A percentile compares a stretch with the other conserved stretches of the same genome.
phyloP scores from a whole-genome alignment of 2,329 filamentous ascomycete species.

The Apiospora marii region DNA sequence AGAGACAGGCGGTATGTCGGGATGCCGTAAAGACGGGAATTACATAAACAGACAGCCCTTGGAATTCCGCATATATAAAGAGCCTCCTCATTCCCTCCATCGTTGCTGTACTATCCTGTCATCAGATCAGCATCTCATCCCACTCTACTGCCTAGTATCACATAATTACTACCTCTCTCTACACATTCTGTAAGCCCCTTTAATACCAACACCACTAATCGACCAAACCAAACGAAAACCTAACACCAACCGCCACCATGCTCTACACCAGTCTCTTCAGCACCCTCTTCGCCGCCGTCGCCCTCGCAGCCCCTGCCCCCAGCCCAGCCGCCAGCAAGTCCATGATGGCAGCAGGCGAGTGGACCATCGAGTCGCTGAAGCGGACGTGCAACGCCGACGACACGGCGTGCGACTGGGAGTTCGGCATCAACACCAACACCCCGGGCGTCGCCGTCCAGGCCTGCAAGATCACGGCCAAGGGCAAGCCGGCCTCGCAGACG shows the following conservation, averaged over 20 bases:
- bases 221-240: not conserved
- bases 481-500: conserved; percentile 44
- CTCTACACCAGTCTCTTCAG: conserved; percentile 25
- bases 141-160: not conserved
- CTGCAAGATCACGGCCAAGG: conserved; percentile 49
- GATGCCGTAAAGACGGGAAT: not conserved
- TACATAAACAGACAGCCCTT: not conserved
- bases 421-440: conserved; percentile 47
- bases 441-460: conserved; percentile 37
- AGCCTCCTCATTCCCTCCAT: not conserved
- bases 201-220: conserved; percentile 1
- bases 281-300: conserved; percentile 27
- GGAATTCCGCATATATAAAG: conserved; percentile 12
- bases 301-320: conserved; percentile 23
- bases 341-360: conserved; percentile 40
- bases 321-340: conserved; percentile 12
- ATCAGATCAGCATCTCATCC: not conserved
- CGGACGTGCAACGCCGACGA: conserved; percentile 48
- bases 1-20: not conserved
- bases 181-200: not conserved
- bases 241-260: conserved; percentile 25
- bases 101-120: not conserved
- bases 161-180: not conserved
- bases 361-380: conserved; percentile 50
- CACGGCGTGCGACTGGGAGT: conserved; percentile 50